Percentiles rank a stretch among this genome's conserved stretches.
Evolutionary conservation across 768 basidiomycete species (phyloP).

Genomic region (Daedaleopsis nitida): DNA sequence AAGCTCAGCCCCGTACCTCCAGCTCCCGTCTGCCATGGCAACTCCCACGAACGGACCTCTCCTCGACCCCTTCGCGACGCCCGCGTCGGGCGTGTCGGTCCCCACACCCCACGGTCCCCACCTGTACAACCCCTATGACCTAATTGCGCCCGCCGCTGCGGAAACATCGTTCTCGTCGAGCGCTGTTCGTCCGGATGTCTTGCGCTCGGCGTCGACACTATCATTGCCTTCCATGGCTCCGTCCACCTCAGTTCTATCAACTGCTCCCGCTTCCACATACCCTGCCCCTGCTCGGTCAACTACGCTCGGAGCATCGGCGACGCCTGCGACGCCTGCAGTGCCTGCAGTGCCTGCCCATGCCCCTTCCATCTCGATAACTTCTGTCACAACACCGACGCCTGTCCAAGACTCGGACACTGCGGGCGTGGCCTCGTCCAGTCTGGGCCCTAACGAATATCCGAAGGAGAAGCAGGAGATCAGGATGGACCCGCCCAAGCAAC

Average conservation of each 20-base stretch:
- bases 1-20: background rate
- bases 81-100: background rate
- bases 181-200: background rate
- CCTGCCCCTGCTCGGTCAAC: background rate
- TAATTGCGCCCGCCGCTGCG: background rate
- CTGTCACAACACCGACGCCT: too few species aligned
- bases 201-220: background rate
- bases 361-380: background rate
- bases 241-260: background rate
- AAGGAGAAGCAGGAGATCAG: constrained; percentile 1
- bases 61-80: background rate
- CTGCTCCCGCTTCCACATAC: background rate
- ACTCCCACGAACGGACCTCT: background rate
- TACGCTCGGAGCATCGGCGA: too few species aligned
- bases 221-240: background rate
- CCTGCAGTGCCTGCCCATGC: background rate
- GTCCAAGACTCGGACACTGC: too few species aligned
- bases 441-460: background rate
- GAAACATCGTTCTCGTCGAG: background rate
- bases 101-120: background rate
- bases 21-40: background rate
- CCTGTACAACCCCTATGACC: background rate
- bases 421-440: background rate
- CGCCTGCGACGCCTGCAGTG: background rate
- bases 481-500: background rate